Evolutionary conservation across 306 rosid species (phyloP), one percentile per base, ranked within the genome.

Genomic region (cucumber (Cucumis sativus)): DNA sequence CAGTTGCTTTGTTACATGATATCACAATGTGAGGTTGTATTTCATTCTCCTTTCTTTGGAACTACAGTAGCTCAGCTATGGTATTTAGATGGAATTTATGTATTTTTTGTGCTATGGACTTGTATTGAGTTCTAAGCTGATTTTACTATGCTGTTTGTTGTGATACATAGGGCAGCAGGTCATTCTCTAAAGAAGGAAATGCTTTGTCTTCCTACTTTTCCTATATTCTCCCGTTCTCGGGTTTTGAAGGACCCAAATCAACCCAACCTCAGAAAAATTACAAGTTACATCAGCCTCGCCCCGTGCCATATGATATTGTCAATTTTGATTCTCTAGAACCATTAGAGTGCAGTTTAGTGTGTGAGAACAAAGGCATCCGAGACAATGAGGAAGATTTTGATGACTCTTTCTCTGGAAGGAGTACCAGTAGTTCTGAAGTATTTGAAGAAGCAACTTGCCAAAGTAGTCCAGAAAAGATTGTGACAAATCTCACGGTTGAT

Each of bases 201-300:
- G 80, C 92, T 47, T 33, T 80, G 45, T 87, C 97, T 45, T 91
- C 97, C 0, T 92, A 92, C 77, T 85, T 95, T 77, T 90, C 97
- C 54, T 51, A 84, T 81, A 57, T 87, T 66, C 82, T 87, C 47
- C 92, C 97, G 21, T 88, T 92, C 35, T 62, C 75, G 16, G 82
- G 84, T 80, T 84, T 67, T 70, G 80, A 79, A 79, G 88, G 90
- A 83, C 88, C 91, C 12, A 77, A 78, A 68, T 61, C 89, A 47
- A 71, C 75, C 82, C 79, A 89, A 76, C 76, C 70, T 37, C 84
- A 84, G 47, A 71, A 67, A 72, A 88, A 82, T 76, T 82, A 16
- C 82, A 80, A 80, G 83, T 83, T 81, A 52, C 51, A 54, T 71
- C 86, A 77, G 66, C 82, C 90, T 40, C 58, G 45, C 40, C 82